Evolutionary conservation across 1,284 basidiomycete species (phyloP).

Genomic region (Farysia itapuensis): DNA sequence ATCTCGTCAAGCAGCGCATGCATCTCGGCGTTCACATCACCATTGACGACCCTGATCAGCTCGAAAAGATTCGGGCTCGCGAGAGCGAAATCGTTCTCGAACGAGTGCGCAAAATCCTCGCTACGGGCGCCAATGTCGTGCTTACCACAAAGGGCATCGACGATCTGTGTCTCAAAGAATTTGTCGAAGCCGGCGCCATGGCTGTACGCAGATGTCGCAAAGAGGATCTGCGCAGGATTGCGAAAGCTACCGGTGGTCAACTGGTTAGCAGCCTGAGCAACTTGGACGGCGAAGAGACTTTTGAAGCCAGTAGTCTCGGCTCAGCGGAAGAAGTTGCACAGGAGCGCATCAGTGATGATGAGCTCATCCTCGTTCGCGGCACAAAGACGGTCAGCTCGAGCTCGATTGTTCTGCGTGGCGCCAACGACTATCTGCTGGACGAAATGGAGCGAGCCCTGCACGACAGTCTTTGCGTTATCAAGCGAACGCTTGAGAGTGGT

Average conservation of each 20-base stretch:
- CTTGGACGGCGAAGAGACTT: slow-evolving; percentile 96
- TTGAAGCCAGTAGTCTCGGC: slow-evolving; percentile 86
- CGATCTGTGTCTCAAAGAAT: slow-evolving; percentile 96
- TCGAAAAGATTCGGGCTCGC: slow-evolving; percentile 92
- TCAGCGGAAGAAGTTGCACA: slow-evolving; percentile 93
- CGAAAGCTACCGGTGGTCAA: slow-evolving; percentile 93
- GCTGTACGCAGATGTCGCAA: slow-evolving; percentile 96
- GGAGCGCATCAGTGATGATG: slow-evolving; percentile 97
- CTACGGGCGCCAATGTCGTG: slow-evolving; percentile 92
- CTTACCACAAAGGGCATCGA: slow-evolving; percentile 99
- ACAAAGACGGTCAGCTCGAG: slow-evolving; percentile 93
- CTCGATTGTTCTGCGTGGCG: slow-evolving; percentile 91
- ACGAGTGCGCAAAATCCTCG: slow-evolving; percentile 92
- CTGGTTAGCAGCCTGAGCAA: slow-evolving; percentile 91
- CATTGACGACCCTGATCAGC: slow-evolving; percentile 92
- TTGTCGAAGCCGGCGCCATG: slow-evolving; percentile 98
- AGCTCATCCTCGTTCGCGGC: slow-evolving; percentile 94
- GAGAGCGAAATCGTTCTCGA: slow-evolving; percentile 96
- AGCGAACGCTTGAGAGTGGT: slow-evolving; percentile 94
- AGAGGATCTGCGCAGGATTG: slow-evolving; percentile 94
- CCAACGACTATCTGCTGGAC: slow-evolving; percentile 99
- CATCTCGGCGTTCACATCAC: slow-evolving; percentile 97
- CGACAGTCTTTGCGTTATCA: slow-evolving; percentile 91
- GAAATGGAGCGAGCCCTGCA: slow-evolving; percentile 98
- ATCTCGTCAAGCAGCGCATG: slow-evolving; percentile 90